Evolutionary conservation across 805 yeast species (phyloP).

Genomic region (Maudiozyma barnettii): DNA sequence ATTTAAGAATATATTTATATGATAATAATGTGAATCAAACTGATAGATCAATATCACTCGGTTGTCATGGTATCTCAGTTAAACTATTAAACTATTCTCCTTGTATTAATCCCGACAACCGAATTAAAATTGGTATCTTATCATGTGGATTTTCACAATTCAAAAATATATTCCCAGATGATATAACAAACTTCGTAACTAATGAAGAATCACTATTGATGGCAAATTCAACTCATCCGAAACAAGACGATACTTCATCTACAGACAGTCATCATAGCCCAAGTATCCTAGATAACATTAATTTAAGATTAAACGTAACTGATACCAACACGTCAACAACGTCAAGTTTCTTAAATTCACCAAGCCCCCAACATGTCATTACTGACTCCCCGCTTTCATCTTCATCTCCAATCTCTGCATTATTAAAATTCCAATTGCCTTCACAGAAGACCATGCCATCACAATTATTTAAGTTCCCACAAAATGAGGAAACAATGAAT

Average conservation of each 20-base stretch:
- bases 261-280: not conserved
- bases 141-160: conserved; percentile 18
- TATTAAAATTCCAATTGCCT: conserved; percentile 27
- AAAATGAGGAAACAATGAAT: conserved; percentile 25
- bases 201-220: not conserved
- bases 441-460: conserved; percentile 11
- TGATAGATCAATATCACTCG: conserved; percentile 18
- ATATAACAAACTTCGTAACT: not conserved
- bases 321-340: conserved; percentile 2
- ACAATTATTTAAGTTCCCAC: conserved; percentile 19
- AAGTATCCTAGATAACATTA: conserved; percentile 1
- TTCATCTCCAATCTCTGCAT: conserved; percentile 26
- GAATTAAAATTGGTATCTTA: conserved; percentile 10
- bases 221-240: not conserved
- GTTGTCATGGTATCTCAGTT: conserved; percentile 21
- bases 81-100: conserved; percentile 15
- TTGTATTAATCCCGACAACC: not conserved
- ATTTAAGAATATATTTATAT: conserved; percentile 18
- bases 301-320: conserved; percentile 4
- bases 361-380: not conserved
- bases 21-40: conserved; percentile 19
- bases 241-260: not conserved
- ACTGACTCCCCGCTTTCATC: conserved; percentile 22
- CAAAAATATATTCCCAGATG: conserved; percentile 11
- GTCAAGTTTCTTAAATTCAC: conserved; percentile 2